Conservation (phyloP, 1,284 basidiomycete species). For the Nidula niveotomentosa region DNA sequence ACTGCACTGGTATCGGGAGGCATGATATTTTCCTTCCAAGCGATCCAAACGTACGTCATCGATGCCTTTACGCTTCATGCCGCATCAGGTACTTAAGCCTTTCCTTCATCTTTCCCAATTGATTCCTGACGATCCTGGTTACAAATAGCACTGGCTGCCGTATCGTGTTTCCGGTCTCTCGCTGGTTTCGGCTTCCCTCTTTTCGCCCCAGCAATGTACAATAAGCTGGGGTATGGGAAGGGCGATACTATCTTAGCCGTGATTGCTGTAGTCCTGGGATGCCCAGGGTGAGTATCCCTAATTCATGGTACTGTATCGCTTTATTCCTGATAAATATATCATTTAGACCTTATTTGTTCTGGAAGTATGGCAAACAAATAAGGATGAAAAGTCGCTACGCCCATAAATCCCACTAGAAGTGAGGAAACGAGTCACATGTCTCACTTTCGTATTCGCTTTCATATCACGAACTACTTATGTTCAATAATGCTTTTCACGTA, state of each 20-base stretch:
- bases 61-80: conserved; percentile 68
- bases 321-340: background rate
- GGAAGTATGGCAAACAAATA: conserved; percentile 49
- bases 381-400: conserved; percentile 31
- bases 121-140: conserved; percentile 14
- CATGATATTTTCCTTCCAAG: conserved; percentile 54
- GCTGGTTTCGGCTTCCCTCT: conserved; percentile 69
- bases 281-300: conserved; percentile 53
- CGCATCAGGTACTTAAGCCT: conserved; percentile 46
- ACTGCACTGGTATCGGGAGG: conserved; percentile 55
- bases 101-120: conserved; percentile 9
- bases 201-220: conserved; percentile 67
- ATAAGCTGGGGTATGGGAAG: conserved; percentile 61
- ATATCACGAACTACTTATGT: too few species aligned
- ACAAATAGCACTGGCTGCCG: conserved; percentile 50
- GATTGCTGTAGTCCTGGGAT: conserved; percentile 55
- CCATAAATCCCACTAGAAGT: conserved; percentile 6
- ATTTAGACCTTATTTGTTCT: conserved; percentile 50
- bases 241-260: conserved; percentile 62
- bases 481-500: too few species aligned
- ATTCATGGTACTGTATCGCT: background rate
- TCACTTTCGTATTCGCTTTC: too few species aligned
- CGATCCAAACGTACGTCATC: conserved; percentile 64
- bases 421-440: background rate
- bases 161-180: conserved; percentile 54